Evolutionary conservation across 257 asterid species (phyloP), one percentile per base, ranked within the genome.

Genomic region (Penstemon barbatus): DNA sequence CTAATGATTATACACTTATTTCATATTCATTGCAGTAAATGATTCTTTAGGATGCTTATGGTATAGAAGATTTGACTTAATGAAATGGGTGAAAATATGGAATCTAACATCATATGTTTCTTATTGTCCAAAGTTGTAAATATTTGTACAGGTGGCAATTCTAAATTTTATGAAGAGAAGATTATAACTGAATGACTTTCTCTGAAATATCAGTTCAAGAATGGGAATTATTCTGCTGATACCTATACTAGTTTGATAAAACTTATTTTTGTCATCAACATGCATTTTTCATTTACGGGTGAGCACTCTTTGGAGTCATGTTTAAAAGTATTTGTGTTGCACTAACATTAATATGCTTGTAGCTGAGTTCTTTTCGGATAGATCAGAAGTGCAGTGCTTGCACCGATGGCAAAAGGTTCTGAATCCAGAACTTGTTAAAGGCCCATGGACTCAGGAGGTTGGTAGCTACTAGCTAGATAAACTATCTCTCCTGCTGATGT

Each of bases 341-440:
- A 56, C 71, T 76, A 46, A 76, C 74, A 19, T 71, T 73, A 44
- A 65, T 73, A 63, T 75, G 65, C 48, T 42, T 85, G 81, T 81
- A 94, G 99, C 99, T 72, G 97, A 94, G 74, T 87, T 80, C 81
- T 91, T 94, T 72, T 96, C 99, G 10, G 96, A 89, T 81, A 86
- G 99, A 89, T 89, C 99, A 71, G 99, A 94, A 83, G 99, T 94
- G 71, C 99, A 94, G 82, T 94, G 99, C 82, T 82, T 94, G 81
- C 99, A 94, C 70, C 85, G 99, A 75, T 94, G 99, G 99, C 99
- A 94, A 74, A 94, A 94, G 84, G 99, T 94, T 84, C 81, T 94
- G 76, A 91, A 94, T 80, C 99, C 99, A 52, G 97, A 91, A 57
- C 99, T 94, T 78, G 92, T 94, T 69, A 94, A 94, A 83, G 99